phyloP scores from a whole-genome alignment of 177 flowering plant species.

The Vitis hybrid region DNA sequence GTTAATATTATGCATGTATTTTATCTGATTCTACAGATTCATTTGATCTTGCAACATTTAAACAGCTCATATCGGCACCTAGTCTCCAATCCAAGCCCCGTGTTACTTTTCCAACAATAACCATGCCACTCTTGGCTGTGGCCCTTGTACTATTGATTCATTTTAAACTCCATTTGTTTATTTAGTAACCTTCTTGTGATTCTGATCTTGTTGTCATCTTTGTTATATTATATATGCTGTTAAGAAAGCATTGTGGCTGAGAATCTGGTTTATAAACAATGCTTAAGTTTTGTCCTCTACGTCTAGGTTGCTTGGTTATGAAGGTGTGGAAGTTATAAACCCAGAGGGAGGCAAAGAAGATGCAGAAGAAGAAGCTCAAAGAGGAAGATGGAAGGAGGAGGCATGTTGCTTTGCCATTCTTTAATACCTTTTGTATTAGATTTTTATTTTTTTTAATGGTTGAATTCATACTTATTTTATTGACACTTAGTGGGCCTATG shows the following conservation, averaged over 20 bases:
- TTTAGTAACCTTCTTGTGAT: neutral
- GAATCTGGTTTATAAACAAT: slow-evolving; percentile 6
- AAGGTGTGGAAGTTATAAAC: slow-evolving; percentile 85
- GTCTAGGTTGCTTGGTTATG: slow-evolving; percentile 67
- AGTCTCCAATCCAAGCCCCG: too few relatives aligned
- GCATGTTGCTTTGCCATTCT: slow-evolving; percentile 22
- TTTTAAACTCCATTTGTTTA: too few relatives aligned
- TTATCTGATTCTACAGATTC: too few relatives aligned
- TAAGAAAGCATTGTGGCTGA: neutral
- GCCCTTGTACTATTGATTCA: too few relatives aligned
- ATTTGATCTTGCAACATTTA: too few relatives aligned
- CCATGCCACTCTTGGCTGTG: too few relatives aligned
- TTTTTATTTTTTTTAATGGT: neutral
- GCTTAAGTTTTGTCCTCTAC: neutral
- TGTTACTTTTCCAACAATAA: too few relatives aligned
- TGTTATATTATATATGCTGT: neutral
- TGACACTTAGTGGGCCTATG: neutral
- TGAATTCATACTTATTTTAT: neutral
- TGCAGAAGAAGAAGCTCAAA: slow-evolving; percentile 86
- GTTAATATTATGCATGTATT: too few relatives aligned
- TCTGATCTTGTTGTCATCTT: neutral
- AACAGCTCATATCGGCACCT: too few relatives aligned
- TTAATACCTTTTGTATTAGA: neutral
- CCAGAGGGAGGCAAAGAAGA: slow-evolving; percentile 94
- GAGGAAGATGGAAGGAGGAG: slow-evolving; percentile 95